Base-by-base conservation (phyloP, 192 early-diverging fungal species). In the Diversispora epigaea region DNA sequence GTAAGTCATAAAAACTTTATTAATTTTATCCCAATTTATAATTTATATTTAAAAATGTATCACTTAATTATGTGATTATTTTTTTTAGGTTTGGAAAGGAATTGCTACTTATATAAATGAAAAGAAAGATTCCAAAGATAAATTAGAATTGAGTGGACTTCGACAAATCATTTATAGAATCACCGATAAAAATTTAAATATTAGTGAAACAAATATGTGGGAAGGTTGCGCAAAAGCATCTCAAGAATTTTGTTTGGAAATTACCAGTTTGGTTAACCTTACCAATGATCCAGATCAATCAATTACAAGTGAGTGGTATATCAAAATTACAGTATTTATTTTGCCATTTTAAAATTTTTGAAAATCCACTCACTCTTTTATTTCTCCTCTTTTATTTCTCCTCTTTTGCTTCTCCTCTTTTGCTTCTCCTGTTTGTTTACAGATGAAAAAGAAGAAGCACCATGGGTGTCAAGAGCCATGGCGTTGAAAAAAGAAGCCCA, bases 391-490 rank as follows among this genome's bases (percentile, higher is more conserved):
- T 39, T 50, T 50, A 56, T 3, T n/a, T 19, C 17, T 52, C 12
- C 0, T 45, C 40, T 70, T 6, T 39, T 44, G n/a, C 40, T 64
- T 22, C 11, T 56, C n/a, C 49, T 7, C 22, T 32, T 4, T 39
- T 71, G 32, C n/a, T 14, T 19, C n/a, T 44, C 4, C 10, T 52
- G n/a, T 3, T 39, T 14, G 12, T 43, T 47, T 50, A 45, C 57
- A 89, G 84, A 84, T 69, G 43, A 58, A 8, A 83, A 82, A 14
- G 72, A 76, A 6, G 89, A 86, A 52, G 83, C 89, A 65, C 94
- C 95, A 21, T 96, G 96, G 96, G 77, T 89, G 54, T 81, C 82
- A 68, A 85, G 95, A 8, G 92, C 95, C n/a, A 86, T 85, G 57
- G 86, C 89, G 49, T 86, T 96, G 82, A 95, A 96, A 78, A 87